phyloP scores from a whole-genome alignment of 208 protist genomes.

The Leishmania lainsoni region DNA sequence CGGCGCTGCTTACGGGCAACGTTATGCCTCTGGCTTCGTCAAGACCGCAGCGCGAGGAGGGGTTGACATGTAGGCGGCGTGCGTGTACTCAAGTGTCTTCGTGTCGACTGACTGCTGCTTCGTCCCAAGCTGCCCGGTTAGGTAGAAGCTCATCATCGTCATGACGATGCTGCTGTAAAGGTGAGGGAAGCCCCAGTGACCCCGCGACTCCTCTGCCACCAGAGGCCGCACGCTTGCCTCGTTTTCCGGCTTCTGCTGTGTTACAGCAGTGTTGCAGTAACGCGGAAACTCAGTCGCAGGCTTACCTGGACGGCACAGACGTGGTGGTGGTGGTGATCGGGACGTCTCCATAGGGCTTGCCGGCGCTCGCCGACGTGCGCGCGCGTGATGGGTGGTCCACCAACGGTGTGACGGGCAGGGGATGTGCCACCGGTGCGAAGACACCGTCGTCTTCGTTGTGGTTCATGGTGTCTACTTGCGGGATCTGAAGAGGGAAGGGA shows the following conservation, averaged over 20 bases:
- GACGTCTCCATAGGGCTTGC: background rate
- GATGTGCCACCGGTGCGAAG: background rate
- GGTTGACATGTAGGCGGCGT: conserved; percentile 16
- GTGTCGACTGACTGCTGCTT: conserved; percentile 16
- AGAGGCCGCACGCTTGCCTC: conserved; percentile 7
- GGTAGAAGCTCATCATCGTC: conserved; percentile 20
- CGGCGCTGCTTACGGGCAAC: background rate
- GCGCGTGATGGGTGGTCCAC: background rate
- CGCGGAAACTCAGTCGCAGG: conserved; percentile 5
- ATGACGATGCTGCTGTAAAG: conserved; percentile 22
- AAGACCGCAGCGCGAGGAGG: conserved; percentile 11
- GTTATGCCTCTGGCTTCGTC: background rate
- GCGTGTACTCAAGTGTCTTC: conserved; percentile 13
- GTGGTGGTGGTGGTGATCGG: background rate
- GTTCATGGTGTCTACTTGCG: background rate
- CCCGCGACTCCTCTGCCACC: conserved; percentile 30
- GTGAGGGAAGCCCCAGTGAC: conserved; percentile 28
- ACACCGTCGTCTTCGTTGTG: background rate
- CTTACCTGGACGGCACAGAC: conserved; percentile 7
- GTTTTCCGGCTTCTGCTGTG: conserved; percentile 10
- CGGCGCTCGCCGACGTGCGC: background rate
- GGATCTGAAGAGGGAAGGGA: background rate
- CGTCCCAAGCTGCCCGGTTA: conserved; percentile 8
- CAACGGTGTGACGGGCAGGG: background rate
- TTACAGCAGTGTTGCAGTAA: conserved; percentile 6